phyloP scores from a whole-genome alignment of 2,329 filamentous ascomycete genomes.

The Diaporthe capsici region DNA sequence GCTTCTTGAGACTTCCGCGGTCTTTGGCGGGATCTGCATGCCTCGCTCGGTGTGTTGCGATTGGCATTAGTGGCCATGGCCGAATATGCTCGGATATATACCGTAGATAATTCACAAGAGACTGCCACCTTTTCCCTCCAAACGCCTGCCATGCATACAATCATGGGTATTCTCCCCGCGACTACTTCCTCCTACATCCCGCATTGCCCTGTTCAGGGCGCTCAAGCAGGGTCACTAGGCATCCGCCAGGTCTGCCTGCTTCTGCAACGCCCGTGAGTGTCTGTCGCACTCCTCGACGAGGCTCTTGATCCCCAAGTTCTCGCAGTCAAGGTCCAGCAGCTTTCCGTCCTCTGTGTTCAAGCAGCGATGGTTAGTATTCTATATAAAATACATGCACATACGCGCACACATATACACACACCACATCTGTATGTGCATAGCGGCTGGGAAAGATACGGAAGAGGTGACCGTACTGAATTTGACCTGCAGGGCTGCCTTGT shows the following conservation, averaged over 20 bases:
- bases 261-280: constrained; percentile 85
- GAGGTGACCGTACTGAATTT: constrained; percentile 81
- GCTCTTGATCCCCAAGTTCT: constrained; percentile 86
- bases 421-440: not conserved
- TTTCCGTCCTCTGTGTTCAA: constrained; percentile 85
- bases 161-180: constrained; percentile 12
- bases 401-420: constrained; percentile 4
- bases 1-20: not conserved
- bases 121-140: not conserved
- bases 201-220: not conserved
- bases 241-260: constrained; percentile 83
- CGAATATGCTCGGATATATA: not conserved
- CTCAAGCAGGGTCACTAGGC: constrained; percentile 27
- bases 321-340: constrained; percentile 85
- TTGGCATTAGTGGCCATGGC: not conserved
- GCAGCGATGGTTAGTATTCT: not conserved
- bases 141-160: constrained; percentile 38
- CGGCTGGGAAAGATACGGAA: not conserved
- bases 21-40: not conserved
- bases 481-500: constrained; percentile 78
- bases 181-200: not conserved
- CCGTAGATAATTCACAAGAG: not conserved
- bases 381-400: not conserved
- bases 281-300: constrained; percentile 91
- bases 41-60: not conserved